A percentile compares a stretch with the other conserved stretches of the same genome.
Conservation (phyloP, 2,329 filamentous ascomycete species). For the Phialophora expanda region DNA sequence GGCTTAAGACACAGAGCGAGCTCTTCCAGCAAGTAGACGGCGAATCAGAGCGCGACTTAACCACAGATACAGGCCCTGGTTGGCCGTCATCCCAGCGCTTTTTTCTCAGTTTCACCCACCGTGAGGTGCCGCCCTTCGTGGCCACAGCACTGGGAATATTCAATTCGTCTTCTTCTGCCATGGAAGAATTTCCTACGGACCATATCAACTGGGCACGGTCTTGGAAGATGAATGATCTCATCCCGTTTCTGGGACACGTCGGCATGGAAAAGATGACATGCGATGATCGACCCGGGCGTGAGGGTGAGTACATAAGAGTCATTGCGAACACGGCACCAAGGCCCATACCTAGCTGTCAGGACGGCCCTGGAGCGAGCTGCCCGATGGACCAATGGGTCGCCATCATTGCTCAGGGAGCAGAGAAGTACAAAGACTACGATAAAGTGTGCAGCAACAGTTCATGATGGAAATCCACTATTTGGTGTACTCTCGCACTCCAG, state of each 20-base stretch:
- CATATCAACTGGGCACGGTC: conserved; percentile 56
- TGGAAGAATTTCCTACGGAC: conserved; percentile 56
- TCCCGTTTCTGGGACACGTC: conserved; percentile 69
- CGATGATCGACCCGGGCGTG: conserved; percentile 27
- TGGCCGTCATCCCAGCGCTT: conserved; percentile 59
- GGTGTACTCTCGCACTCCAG: too few relatives aligned
- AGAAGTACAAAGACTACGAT: conserved; percentile 37
- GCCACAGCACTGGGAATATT: conserved; percentile 66
- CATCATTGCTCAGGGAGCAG: conserved; percentile 51
- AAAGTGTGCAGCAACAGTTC: conserved; percentile 10
- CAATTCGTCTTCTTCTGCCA: conserved; percentile 50
- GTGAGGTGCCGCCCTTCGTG: conserved; percentile 69
- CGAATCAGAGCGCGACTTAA: conserved; percentile 58
- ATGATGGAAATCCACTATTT: neutral
- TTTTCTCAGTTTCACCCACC: conserved; percentile 67
- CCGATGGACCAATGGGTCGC: conserved; percentile 49
- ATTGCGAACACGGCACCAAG: conserved; percentile 68
- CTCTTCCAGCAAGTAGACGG: conserved; percentile 58
- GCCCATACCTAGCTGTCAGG: conserved; percentile 60
- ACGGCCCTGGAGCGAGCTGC: conserved; percentile 62
- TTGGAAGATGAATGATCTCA: conserved; percentile 62
- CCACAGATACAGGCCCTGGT: conserved; percentile 55
- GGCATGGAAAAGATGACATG: conserved; percentile 68
- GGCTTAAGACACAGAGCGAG: conserved; percentile 32
- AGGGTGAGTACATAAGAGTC: conserved; percentile 59